Conservation (phyloP, 2,329 filamentous ascomycete species). For the Colletotrichum sp. region DNA sequence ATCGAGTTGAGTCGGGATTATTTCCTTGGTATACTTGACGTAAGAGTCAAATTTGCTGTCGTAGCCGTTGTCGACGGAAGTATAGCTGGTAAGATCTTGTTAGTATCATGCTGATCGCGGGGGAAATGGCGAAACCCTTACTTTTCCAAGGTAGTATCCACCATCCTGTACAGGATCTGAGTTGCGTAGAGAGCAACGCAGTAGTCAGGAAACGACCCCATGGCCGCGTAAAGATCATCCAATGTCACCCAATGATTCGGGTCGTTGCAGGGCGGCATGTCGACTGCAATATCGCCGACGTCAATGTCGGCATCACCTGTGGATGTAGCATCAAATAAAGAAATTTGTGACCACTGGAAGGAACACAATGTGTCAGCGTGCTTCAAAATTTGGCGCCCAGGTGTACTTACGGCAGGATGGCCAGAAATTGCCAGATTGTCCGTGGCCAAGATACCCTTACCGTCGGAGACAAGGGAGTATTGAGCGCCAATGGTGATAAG, state of each 20-base stretch:
- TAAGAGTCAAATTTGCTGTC: background rate
- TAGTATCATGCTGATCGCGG: background rate
- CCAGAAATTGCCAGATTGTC: conserved; percentile 31
- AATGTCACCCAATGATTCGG: background rate
- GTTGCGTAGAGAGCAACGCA: background rate
- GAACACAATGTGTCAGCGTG: background rate
- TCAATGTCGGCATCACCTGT: background rate
- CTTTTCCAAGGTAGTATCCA: background rate
- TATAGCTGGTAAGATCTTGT: background rate
- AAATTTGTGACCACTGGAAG: background rate
- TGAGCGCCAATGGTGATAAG: conserved; percentile 35
- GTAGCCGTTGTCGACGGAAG: background rate
- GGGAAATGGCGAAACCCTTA: background rate
- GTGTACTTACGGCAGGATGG: background rate
- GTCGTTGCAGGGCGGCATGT: background rate
- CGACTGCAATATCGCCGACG: background rate
- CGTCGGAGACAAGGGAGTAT: conserved; percentile 30
- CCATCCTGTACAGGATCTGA: background rate
- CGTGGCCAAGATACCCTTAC: conserved; percentile 26
- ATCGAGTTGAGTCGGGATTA: background rate
- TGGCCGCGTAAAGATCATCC: background rate
- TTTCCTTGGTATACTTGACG: background rate
- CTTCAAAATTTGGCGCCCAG: background rate
- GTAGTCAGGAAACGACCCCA: background rate
- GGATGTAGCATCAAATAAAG: background rate